Conservation (phyloP, 1,284 basidiomycete species). For the Taiwanofungus camphoratus region DNA sequence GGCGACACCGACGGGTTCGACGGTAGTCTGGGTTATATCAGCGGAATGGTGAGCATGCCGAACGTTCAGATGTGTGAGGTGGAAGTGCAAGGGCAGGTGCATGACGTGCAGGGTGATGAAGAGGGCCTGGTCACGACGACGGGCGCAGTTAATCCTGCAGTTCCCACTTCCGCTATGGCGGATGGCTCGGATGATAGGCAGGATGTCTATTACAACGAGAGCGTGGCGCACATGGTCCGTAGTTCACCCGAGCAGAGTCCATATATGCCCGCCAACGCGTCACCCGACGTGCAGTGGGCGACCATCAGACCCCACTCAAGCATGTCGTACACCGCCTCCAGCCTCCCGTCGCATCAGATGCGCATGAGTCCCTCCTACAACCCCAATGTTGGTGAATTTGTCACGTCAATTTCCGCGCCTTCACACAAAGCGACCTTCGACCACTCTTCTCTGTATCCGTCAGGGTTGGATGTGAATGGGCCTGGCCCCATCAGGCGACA, state of each 20-base stretch:
- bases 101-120: conserved; percentile 55
- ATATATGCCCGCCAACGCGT: conserved; percentile 11
- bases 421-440: conserved; percentile 65
- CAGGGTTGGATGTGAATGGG: conserved; percentile 28
- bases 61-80: conserved; percentile 54
- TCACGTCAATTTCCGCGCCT: conserved; percentile 54
- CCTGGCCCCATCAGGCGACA: conserved; percentile 61
- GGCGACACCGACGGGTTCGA: conserved; percentile 16
- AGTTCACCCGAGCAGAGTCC: conserved; percentile 17
- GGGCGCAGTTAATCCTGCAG: conserved; percentile 9
- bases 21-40: conserved; percentile 26
- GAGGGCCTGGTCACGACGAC: conserved; percentile 42
- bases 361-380: conserved; percentile 10
- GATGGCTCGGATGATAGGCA: conserved; percentile 11
- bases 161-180: conserved; percentile 4
- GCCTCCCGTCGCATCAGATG: conserved; percentile 16
- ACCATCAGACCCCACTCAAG: conserved; percentile 23
- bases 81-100: conserved; percentile 51
- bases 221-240: conserved; percentile 10
- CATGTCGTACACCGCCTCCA: conserved; percentile 13
- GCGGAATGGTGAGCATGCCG: conserved; percentile 20
- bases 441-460: conserved; percentile 43
- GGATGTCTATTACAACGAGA: conserved; percentile 20
- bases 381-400: conserved; percentile 15
- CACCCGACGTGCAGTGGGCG: conserved; percentile 21